Conservation (phyloP, 257 asterid genomes). For the Striga asiatica region DNA sequence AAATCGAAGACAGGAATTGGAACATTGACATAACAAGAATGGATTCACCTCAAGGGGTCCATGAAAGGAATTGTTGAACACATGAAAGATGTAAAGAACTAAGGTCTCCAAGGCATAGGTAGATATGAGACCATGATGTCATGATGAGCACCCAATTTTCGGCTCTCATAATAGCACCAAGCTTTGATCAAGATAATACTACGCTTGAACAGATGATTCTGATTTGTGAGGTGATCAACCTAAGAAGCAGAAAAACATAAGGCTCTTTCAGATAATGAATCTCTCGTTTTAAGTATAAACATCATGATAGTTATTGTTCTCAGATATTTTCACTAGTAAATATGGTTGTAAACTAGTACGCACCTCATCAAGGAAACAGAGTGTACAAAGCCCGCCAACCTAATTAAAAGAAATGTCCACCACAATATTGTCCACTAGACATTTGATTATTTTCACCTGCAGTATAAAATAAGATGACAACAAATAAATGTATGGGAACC, state of each 20-base stretch:
- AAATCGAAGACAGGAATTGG: not conserved
- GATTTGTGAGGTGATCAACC: constrained; percentile 72
- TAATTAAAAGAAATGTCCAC: constrained; percentile 93
- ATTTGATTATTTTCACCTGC: constrained; percentile 81
- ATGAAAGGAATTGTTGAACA: constrained; percentile 71
- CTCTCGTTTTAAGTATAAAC: not conserved
- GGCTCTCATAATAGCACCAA: constrained; percentile 99
- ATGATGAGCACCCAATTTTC: constrained; percentile 89
- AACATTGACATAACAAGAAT: not conserved
- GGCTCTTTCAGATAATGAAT: constrained; percentile 11
- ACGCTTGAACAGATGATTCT: constrained; percentile 85
- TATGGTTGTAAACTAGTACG: too few species aligned
- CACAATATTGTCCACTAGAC: constrained; percentile 89
- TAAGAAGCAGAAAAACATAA: constrained; percentile 25
- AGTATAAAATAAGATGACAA: constrained; percentile 3
- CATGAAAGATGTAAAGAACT: constrained; percentile 87
- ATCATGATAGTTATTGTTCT: not conserved
- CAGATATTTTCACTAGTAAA: not conserved
- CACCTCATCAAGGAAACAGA: constrained; percentile 92
- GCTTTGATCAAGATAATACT: constrained; percentile 90
- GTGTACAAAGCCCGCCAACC: constrained; percentile 88
- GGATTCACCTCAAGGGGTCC: constrained; percentile 89
- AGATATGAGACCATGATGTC: constrained; percentile 97
- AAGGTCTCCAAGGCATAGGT: constrained; percentile 92
- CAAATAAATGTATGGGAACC: too few species aligned